Conservation (phyloP, 2,329 filamentous ascomycete genomes). For the Allantophomopsis lycopodina region DNA sequence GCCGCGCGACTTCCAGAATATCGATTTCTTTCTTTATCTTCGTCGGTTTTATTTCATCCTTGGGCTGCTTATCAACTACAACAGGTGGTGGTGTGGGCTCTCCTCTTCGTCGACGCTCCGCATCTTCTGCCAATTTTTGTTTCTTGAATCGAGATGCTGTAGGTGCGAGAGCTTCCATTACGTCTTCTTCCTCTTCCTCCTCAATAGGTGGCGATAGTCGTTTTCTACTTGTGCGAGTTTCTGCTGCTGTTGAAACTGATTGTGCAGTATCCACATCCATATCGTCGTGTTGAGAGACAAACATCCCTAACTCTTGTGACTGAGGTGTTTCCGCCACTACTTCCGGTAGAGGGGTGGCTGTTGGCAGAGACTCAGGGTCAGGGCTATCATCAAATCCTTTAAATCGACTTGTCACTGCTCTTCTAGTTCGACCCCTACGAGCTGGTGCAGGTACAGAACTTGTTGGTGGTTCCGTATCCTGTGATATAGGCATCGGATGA, state of each 20-base stretch:
- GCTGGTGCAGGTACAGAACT: conserved; percentile 8
- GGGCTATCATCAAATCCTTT: conserved; percentile 58
- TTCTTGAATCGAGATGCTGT: conserved; percentile 67
- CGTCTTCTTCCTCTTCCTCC: conserved; percentile 24
- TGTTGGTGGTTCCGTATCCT: conserved; percentile 3
- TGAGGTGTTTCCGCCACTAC: conserved; percentile 3
- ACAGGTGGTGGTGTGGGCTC: conserved; percentile 11
- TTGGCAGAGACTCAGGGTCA: conserved; percentile 22
- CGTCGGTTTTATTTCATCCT: conserved; percentile 15
- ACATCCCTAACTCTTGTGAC: conserved; percentile 27
- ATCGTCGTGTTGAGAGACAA: conserved; percentile 35
- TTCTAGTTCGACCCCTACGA: conserved; percentile 19
- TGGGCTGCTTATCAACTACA: conserved; percentile 10
- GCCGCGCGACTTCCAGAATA: conserved; percentile 51
- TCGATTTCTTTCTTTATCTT: conserved; percentile 46
- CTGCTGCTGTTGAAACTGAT: neutral
- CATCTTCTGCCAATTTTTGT: conserved; percentile 50
- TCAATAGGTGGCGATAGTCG: conserved; percentile 27
- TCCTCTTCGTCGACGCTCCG: conserved; percentile 27
- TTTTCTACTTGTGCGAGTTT: conserved; percentile 20
- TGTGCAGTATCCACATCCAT: conserved; percentile 7
- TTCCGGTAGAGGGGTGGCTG: conserved; percentile 16
- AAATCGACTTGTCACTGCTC: conserved; percentile 43
- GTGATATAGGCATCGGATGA: too few species aligned
- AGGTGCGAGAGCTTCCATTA: conserved; percentile 62